Percentiles rank a stretch among this genome's conserved stretches.
These are phyloP conservation scores for Apiotrichum brassicae DNA, from an alignment of 1,284 basidiomycete species.

Conservation along the genomic window DNA sequence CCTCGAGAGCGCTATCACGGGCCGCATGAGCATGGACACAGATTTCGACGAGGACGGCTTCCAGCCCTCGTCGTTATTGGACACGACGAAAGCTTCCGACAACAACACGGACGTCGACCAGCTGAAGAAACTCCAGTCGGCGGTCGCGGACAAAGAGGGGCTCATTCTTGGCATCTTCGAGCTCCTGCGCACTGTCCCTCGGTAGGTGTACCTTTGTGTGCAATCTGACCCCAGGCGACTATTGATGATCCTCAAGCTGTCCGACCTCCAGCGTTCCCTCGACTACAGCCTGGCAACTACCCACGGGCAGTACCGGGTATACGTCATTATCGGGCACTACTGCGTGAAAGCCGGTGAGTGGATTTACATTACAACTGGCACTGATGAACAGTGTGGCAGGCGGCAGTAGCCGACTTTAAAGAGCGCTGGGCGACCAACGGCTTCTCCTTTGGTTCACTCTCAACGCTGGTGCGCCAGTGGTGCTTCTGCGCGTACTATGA, in stretches of 20 bases:
- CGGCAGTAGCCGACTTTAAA: slow-evolving; percentile 51
- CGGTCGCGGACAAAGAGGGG: slow-evolving; percentile 72
- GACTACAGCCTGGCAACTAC: slow-evolving; percentile 54
- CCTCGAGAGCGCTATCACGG: slow-evolving; percentile 82
- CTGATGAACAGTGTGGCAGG: slow-evolving; percentile 66
- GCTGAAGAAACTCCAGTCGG: slow-evolving; percentile 54
- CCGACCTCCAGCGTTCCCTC: slow-evolving; percentile 64
- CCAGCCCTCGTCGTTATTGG: slow-evolving; percentile 62
- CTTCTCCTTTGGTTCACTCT: slow-evolving; percentile 21
- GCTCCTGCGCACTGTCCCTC: slow-evolving; percentile 71
- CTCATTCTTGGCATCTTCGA: slow-evolving; percentile 75
- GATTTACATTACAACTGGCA: too few species aligned
- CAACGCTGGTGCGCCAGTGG: slow-evolving; percentile 12
- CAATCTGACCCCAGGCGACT: slow-evolving; percentile 28
- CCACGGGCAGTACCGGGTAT: slow-evolving; percentile 67
- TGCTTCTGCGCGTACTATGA: slow-evolving; percentile 32
- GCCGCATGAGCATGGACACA: slow-evolving; percentile 47
- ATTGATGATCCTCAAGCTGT: slow-evolving; percentile 44
- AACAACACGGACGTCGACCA: slow-evolving; percentile 71
- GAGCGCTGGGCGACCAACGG: slow-evolving; percentile 13
- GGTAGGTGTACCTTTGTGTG: slow-evolving; percentile 48
- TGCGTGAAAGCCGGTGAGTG: slow-evolving; percentile 54
- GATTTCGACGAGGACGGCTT: slow-evolving; percentile 9
- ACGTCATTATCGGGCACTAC: slow-evolving; percentile 85
- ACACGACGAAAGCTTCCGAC: slow-evolving; percentile 56